Conservation (phyloP, 371 early-diverging fungal genomes). For the Dipsacomyces acuminosporus region DNA sequence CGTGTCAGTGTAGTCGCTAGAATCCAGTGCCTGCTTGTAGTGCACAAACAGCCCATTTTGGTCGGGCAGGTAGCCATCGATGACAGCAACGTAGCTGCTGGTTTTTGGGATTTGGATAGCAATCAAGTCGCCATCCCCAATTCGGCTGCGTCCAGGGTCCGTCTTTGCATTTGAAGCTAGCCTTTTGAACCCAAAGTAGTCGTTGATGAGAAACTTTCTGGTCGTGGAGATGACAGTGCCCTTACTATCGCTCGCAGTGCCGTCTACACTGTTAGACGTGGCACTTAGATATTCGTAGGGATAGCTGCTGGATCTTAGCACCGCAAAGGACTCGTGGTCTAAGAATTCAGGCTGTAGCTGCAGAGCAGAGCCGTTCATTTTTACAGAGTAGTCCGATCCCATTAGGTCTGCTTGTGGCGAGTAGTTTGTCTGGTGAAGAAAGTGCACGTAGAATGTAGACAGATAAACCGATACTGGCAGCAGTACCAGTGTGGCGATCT, state of each 20-base stretch:
- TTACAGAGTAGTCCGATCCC: constrained; percentile 94
- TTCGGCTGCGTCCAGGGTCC: neutral
- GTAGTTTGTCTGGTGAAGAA: constrained; percentile 72
- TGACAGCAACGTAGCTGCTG: neutral
- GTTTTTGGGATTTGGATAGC: constrained; percentile 14
- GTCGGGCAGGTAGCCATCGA: neutral
- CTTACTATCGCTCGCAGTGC: neutral
- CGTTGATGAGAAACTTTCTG: constrained; percentile 7
- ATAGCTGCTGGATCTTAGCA: constrained; percentile 11
- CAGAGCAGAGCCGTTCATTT: constrained; percentile 75
- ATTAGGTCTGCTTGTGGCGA: constrained; percentile 96
- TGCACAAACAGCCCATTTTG: neutral
- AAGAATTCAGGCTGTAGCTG: constrained; percentile 20
- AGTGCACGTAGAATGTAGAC: constrained; percentile 80
- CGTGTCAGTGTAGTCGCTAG: too few relatives aligned
- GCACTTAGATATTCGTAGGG: constrained; percentile 27
- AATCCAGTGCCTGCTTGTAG: neutral
- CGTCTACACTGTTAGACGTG: too few relatives aligned
- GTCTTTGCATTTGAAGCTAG: neutral
- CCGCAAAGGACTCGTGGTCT: constrained; percentile 14
- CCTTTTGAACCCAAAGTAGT: constrained; percentile 11
- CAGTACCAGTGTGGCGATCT: constrained; percentile 68
- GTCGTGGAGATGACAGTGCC: constrained; percentile 3
- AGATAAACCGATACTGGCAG: constrained; percentile 85
- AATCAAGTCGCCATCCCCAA: neutral